These are phyloP conservation scores for Chlamydomonas incerta DNA, from an alignment of 139 green algal genomes.

Conservation along the genomic window DNA sequence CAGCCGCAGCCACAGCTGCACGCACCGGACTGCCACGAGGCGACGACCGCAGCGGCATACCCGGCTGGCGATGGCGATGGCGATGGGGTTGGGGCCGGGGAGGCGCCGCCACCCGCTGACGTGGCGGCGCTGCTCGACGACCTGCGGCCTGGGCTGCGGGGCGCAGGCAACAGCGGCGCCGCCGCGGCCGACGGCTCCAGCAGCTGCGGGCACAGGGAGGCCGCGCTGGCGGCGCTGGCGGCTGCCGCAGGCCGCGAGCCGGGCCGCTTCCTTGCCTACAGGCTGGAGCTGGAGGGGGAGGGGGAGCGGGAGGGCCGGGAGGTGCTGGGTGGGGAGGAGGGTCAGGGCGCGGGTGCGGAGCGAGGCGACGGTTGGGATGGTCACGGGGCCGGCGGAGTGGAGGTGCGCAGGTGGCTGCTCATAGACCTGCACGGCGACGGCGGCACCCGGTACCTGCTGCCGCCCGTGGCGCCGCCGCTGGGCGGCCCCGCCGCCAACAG, in stretches of 20 bases:
- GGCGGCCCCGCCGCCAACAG: neutral
- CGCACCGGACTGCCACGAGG: too few relatives aligned
- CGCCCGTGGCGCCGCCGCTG: neutral
- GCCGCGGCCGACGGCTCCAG: neutral
- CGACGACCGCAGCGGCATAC: too few relatives aligned
- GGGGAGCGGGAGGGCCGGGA: neutral
- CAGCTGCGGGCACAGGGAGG: neutral
- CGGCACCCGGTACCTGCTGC: constrained; percentile 22
- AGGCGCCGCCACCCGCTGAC: neutral
- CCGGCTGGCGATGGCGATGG: neutral
- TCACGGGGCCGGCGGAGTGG: neutral
- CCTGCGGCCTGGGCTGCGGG: neutral
- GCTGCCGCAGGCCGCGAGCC: neutral
- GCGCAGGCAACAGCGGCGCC: neutral
- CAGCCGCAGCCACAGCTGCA: too few relatives aligned
- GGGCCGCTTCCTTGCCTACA: constrained; percentile 11
- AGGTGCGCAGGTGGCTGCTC: neutral
- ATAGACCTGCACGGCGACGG: neutral
- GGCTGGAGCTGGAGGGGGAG: neutral
- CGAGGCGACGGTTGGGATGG: too few relatives aligned
- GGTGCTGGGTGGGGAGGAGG: too few relatives aligned
- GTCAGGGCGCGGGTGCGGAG: too few relatives aligned
- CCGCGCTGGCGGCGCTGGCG: neutral
- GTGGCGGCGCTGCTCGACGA: neutral
- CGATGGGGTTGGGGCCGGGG: neutral